Conservation (phyloP, 768 basidiomycete species). For the Trametes meyenii region DNA sequence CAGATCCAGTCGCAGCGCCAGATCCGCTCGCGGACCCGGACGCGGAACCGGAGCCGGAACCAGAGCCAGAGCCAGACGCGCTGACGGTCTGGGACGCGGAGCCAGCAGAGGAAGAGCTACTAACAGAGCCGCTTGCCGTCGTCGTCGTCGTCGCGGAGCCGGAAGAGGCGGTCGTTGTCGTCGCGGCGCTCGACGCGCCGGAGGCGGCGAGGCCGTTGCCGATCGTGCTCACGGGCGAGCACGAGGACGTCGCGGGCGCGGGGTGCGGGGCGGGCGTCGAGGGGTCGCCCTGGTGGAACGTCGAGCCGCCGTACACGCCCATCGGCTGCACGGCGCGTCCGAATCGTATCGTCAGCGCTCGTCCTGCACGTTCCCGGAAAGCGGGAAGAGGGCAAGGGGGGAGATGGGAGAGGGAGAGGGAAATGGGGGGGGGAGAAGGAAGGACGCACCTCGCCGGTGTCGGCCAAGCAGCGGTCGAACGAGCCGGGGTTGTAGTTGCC, state of each 20-base stretch:
- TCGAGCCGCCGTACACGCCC: slow-evolving; percentile 70
- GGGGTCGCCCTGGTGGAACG: slow-evolving; percentile 65
- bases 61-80: too few species aligned
- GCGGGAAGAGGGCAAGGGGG: too few species aligned
- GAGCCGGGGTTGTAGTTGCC: slow-evolving; percentile 44
- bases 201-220: slow-evolving; percentile 40
- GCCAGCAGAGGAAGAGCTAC: neutral
- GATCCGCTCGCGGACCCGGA: neutral
- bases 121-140: neutral
- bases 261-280: slow-evolving; percentile 59
- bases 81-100: too few species aligned
- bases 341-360: too few species aligned
- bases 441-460: slow-evolving; percentile 48
- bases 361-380: too few species aligned
- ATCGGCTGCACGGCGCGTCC: slow-evolving; percentile 45
- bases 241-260: slow-evolving; percentile 60
- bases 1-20: neutral
- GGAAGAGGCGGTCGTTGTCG: neutral
- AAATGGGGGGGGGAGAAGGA: neutral
- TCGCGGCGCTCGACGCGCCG: slow-evolving; percentile 4
- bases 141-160: neutral
- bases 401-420: too few species aligned
- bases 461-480: slow-evolving; percentile 51
- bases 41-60: neutral
- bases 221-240: slow-evolving; percentile 55